phyloP scores from a whole-genome alignment of 1,284 basidiomycete genomes.

The Grifola frondosa region DNA sequence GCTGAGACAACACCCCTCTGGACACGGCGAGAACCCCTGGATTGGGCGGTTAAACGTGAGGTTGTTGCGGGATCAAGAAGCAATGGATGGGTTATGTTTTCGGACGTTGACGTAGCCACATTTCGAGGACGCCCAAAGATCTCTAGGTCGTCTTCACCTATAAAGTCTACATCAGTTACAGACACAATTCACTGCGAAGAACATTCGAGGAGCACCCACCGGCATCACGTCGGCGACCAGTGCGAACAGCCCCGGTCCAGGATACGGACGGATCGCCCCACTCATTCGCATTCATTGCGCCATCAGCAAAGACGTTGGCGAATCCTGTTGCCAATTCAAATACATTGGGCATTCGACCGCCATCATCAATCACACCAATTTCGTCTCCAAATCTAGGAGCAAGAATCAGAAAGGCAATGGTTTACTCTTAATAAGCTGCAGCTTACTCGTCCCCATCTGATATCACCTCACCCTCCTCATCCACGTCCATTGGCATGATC shows the following conservation, averaged over 20 bases:
- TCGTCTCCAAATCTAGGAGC: conserved; percentile 47
- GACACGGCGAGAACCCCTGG: conserved; percentile 55
- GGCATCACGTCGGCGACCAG: conserved; percentile 50
- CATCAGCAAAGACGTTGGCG: conserved; percentile 36
- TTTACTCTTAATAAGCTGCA: conserved; percentile 15
- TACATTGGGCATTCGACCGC: conserved; percentile 42
- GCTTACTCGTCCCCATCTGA: conserved; percentile 72
- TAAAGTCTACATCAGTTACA: neutral
- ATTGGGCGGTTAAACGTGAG: conserved; percentile 45
- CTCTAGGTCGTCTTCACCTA: conserved; percentile 53
- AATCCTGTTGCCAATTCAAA: conserved; percentile 56
- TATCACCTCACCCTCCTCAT: conserved; percentile 61
- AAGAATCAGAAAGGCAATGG: conserved; percentile 4
- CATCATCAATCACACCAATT: conserved; percentile 44
- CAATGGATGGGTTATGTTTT: conserved; percentile 80
- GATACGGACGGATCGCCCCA: conserved; percentile 52
- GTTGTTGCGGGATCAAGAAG: conserved; percentile 62
- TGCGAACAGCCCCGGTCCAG: conserved; percentile 37
- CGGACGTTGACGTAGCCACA: conserved; percentile 47
- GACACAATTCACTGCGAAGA: too few relatives aligned
- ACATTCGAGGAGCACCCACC: conserved; percentile 42
- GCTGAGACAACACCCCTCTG: conserved; percentile 49
- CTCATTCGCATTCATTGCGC: conserved; percentile 22
- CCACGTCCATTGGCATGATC: conserved; percentile 37
- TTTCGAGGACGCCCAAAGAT: conserved; percentile 64